Evolutionary conservation across 2,329 filamentous ascomycete species (phyloP).

Genomic region (Nannizziopsis barbatae): DNA sequence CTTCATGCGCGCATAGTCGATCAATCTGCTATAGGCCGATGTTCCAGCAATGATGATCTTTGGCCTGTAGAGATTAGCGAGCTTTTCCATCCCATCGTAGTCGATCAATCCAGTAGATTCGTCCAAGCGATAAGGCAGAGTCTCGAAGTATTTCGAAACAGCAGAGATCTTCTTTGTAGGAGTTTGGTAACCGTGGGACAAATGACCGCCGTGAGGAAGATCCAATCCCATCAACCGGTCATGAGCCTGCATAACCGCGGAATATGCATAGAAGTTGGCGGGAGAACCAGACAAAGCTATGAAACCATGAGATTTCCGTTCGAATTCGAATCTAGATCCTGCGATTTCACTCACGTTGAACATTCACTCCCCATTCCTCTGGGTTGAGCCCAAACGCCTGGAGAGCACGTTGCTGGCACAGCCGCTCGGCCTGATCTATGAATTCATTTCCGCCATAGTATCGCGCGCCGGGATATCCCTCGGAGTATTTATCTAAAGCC

Average conservation of each 20-base stretch:
- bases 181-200: constrained; percentile 96
- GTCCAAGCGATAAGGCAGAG: constrained; percentile 81
- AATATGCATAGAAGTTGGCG: constrained; percentile 75
- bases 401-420: constrained; percentile 83
- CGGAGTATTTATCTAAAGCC: constrained; percentile 81
- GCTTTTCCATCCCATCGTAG: constrained; percentile 84
- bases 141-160: constrained; percentile 98
- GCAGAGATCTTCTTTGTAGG: constrained; percentile 93
- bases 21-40: constrained; percentile 93
- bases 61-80: constrained; percentile 82
- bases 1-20: constrained; percentile 93
- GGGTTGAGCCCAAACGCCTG: constrained; percentile 74
- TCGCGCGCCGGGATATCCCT: constrained; percentile 89
- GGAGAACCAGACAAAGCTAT: constrained; percentile 70
- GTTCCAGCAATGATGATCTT: constrained; percentile 95
- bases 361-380: constrained; percentile 92
- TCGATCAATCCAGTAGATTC: constrained; percentile 82
- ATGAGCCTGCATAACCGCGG: constrained; percentile 87
- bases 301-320: not conserved
- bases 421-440: constrained; percentile 78
- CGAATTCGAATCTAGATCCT: constrained; percentile 3
- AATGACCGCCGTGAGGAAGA: constrained; percentile 84
- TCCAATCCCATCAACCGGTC: constrained; percentile 95
- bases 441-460: constrained; percentile 97
- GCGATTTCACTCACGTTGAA: constrained; percentile 53